Base-by-base conservation (phyloP, 148 eudicot genomes). In the Oxyria digyna region DNA sequence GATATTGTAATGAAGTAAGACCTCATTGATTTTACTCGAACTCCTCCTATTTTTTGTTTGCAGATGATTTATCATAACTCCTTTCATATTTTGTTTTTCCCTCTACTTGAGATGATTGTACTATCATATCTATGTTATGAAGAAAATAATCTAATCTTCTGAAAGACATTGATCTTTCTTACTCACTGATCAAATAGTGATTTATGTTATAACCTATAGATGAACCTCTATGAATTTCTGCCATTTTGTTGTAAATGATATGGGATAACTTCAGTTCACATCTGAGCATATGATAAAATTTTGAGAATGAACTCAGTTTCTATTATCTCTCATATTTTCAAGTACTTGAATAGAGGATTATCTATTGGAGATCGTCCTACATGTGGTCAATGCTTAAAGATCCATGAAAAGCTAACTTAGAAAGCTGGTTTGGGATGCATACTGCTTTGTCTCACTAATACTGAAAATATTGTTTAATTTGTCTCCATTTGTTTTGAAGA, bases 341-440 rank as follows among this genome's bases (percentile, higher is more conserved):
- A 96, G 88, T 93, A 89, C 78, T 78, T 93, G 72, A 89, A 93
- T 62, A 85, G 85, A 83, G 98, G 98, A 50, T 80, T 93, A 74
- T 86, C 95, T 17, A 89, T 95, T 3, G 98, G 98, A 71, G 98
- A 93, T 78, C 89, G 95, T 35, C 95, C 96, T 33, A 93, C 98
- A 29, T 93, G 96, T 69, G 98, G 89, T 38, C 98, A 89, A 73
- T 93, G 96, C 82, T 81, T 93, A 45, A 79, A 86, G 71, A 93
- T 93, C 73, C 98, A 93, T 66, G 96, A 93, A 74, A 93, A 86
- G 75, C 79, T 93, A 62, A 89, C 96, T 2, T 87, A 93, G 76
- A 89, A 54, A 82, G 98, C 98, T 74, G 98, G 98, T 73, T 76
- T 93, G 72, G 96, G 98, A 48, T 93, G 98, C 78, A 93, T 89